phyloP scores from a whole-genome alignment of 1,139 yeast genomes.

The Geotrichum aggregatum region DNA sequence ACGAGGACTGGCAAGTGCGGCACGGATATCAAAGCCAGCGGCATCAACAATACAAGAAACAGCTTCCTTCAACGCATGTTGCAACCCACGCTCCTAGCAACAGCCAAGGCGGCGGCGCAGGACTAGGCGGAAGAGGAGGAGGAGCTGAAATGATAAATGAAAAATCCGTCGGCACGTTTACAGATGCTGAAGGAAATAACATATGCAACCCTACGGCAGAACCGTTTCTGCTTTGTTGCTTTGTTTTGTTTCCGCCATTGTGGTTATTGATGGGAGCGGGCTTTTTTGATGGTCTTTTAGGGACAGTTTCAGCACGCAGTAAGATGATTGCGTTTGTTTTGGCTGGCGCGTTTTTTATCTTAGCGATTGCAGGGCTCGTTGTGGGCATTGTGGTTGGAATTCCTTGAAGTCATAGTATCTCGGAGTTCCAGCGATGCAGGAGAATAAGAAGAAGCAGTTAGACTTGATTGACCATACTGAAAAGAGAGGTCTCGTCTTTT shows the following conservation, averaged over 20 bases:
- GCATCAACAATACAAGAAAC: no score
- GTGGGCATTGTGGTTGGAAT: constrained; percentile 20
- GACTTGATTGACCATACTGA: no score
- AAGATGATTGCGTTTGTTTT: constrained; percentile 17
- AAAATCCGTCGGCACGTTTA: background rate
- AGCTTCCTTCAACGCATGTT: no score
- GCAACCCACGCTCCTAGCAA: no score
- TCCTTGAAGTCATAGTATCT: background rate
- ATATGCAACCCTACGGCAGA: constrained; percentile 15
- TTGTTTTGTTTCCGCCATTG: constrained; percentile 20
- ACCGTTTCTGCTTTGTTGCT: constrained; percentile 13
- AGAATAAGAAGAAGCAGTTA: no score
- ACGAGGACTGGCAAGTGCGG: constrained; percentile 7
- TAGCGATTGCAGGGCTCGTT: constrained; percentile 19
- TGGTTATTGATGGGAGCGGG: constrained; percentile 22
- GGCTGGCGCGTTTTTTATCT: constrained; percentile 14
- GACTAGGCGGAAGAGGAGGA: no score
- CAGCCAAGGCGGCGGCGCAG: no score
- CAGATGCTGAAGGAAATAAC: constrained; percentile 9
- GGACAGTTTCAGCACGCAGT: constrained; percentile 16
- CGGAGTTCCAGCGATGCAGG: no score
- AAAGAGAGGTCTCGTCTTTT: no score
- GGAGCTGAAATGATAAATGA: background rate
- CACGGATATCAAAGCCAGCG: no score
- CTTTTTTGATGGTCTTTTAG: constrained; percentile 16